Conservation (phyloP, 345 rosid genomes). For the Arabis hirsuta region DNA sequence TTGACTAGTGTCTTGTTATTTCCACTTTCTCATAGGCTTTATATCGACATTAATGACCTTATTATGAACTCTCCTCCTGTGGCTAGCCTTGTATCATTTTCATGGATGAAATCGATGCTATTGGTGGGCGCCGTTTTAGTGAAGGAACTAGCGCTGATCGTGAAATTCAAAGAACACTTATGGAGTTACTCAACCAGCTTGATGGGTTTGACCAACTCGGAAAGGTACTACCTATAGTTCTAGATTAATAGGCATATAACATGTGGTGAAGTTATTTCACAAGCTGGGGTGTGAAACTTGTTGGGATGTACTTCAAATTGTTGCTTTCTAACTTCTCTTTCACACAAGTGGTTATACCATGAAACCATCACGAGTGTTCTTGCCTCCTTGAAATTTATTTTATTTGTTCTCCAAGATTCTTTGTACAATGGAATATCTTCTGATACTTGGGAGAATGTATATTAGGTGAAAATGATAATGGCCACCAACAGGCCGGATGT, state of each 20-base stretch:
- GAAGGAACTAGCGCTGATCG: slow-evolving; percentile 99
- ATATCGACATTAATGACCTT: neutral
- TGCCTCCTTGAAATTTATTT: neutral
- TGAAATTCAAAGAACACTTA: slow-evolving; percentile 96
- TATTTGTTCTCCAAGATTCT: neutral
- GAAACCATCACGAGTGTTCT: neutral
- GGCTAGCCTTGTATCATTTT: slow-evolving; percentile 92
- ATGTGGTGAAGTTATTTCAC: neutral
- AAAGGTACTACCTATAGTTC: slow-evolving; percentile 57
- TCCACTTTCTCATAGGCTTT: neutral
- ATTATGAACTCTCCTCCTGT: slow-evolving; percentile 28
- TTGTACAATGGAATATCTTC: neutral
- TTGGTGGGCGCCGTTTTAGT: slow-evolving; percentile 95
- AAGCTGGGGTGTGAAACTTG: neutral
- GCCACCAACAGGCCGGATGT: slow-evolving; percentile 98
- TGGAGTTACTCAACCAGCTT: slow-evolving; percentile 96
- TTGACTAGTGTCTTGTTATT: neutral
- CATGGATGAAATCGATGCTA: slow-evolving; percentile 99
- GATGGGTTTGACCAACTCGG: slow-evolving; percentile 98
- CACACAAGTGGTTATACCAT: neutral
- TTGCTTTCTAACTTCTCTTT: neutral
- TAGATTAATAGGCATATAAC: neutral
- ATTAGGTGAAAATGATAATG: slow-evolving; percentile 97
- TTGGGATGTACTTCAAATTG: neutral
- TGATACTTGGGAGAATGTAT: slow-evolving; percentile 2